Evolutionary conservation across 306 rosid species (phyloP).

Genomic region (Datisca glomerata): DNA sequence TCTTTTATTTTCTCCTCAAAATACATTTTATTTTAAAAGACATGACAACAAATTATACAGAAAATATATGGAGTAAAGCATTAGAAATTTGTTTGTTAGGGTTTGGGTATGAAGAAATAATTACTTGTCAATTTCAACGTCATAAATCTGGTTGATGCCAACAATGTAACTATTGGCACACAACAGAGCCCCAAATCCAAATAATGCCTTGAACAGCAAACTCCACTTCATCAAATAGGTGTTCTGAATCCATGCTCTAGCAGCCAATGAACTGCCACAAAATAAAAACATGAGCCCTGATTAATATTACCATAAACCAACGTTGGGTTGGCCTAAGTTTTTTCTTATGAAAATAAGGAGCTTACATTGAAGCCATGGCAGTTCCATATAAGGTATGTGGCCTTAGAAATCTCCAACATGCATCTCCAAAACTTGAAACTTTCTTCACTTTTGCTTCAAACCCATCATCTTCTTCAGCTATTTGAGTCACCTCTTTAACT

Average conservation of each 20-base stretch:
- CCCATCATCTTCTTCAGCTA: too few relatives aligned
- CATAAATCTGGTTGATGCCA: constrained; percentile 97
- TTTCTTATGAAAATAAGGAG: background rate
- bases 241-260: constrained; percentile 86
- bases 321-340: too few relatives aligned
- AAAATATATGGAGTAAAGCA: too few relatives aligned
- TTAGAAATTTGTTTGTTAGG: too few relatives aligned
- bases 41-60: too few relatives aligned
- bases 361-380: constrained; percentile 73
- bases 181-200: constrained; percentile 71
- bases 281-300: constrained; percentile 5
- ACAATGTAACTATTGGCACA: constrained; percentile 95
- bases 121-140: constrained; percentile 92
- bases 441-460: constrained; percentile 42
- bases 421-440: constrained; percentile 62
- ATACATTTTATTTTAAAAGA: too few relatives aligned
- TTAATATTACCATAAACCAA: background rate
- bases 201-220: constrained; percentile 73
- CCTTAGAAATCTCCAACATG: constrained; percentile 95
- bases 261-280: constrained; percentile 74
- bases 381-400: constrained; percentile 98
- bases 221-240: constrained; percentile 87
- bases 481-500: too few relatives aligned
- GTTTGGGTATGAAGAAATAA: too few relatives aligned
- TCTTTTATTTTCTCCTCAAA: too few relatives aligned